Conservation (phyloP, 306 rosid genomes). For the Corylus americana region DNA sequence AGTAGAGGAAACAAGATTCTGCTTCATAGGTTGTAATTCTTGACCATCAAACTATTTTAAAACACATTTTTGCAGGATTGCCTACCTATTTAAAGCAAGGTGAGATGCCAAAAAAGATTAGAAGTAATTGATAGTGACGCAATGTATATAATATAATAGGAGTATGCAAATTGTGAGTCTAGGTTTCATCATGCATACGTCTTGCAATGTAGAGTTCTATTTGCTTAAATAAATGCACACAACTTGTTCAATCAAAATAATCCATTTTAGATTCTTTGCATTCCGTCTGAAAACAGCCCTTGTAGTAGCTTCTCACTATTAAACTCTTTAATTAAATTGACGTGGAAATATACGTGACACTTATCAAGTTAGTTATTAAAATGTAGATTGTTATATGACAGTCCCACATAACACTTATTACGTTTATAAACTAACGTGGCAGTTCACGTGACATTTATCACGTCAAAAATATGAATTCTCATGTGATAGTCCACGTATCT, state of each 20-base stretch:
- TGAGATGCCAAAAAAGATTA: not conserved
- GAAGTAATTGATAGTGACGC: not conserved
- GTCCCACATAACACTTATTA: too few species aligned
- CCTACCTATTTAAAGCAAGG: not conserved
- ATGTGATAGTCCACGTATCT: too few species aligned
- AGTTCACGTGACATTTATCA: too few species aligned
- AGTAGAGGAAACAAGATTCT: too few species aligned
- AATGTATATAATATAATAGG: not conserved
- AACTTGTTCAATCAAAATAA: not conserved
- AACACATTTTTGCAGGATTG: not conserved
- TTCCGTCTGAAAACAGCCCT: not conserved
- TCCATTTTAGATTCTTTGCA: not conserved
- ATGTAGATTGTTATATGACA: too few species aligned
- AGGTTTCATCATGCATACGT: not conserved
- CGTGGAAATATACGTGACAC: too few species aligned
- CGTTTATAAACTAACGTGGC: too few species aligned
- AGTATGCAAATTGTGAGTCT: not conserved
- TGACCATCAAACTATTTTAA: not conserved
- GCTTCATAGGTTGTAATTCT: too few species aligned
- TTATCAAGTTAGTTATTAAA: too few species aligned
- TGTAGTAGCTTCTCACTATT: not conserved
- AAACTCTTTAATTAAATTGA: too few species aligned
- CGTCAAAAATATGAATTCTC: too few species aligned
- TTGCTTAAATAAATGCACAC: not conserved
- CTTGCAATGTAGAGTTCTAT: not conserved